Conservation (phyloP, 371 early-diverging fungal species). For the Rhizomucor pusillus region DNA sequence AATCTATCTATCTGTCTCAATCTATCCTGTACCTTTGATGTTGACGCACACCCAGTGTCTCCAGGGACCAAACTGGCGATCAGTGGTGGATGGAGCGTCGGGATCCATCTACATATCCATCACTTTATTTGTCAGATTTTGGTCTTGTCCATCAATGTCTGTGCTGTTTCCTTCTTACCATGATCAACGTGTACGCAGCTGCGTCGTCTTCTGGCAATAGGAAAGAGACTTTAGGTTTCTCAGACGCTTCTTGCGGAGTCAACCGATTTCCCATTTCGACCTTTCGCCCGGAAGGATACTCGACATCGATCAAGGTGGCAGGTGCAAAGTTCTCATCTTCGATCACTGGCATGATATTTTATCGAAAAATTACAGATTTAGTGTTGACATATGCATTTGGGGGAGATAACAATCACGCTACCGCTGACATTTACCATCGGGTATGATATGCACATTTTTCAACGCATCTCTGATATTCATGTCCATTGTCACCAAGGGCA, state of each 20-base stretch:
- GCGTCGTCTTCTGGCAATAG: slow-evolving; percentile 36
- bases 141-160: not conserved
- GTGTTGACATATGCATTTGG: not conserved
- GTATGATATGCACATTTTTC: slow-evolving; percentile 44
- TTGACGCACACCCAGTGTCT: slow-evolving; percentile 67
- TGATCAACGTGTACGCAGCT: slow-evolving; percentile 53
- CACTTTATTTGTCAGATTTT: too few species aligned
- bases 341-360: too few species aligned
- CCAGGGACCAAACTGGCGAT: slow-evolving; percentile 54
- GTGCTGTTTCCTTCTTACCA: slow-evolving; percentile 30
- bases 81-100: slow-evolving; percentile 60
- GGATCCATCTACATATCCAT: slow-evolving; percentile 54
- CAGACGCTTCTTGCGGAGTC: slow-evolving; percentile 29
- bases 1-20: not conserved
- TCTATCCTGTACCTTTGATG: slow-evolving; percentile 36
- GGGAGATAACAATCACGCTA: not conserved
- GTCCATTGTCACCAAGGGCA: slow-evolving; percentile 52
- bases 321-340: slow-evolving; percentile 28
- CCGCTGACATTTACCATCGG: slow-evolving; percentile 29
- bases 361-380: not conserved
- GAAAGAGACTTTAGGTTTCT: slow-evolving; percentile 33
- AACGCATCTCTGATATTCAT: slow-evolving; percentile 42
- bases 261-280: slow-evolving; percentile 53
- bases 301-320: slow-evolving; percentile 39
- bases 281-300: slow-evolving; percentile 37